A percentile compares a stretch with the other conserved stretches of the same genome.
Evolutionary conservation across 352 stramenopile species (phyloP).

Genomic region (Phytophthora cajani): DNA sequence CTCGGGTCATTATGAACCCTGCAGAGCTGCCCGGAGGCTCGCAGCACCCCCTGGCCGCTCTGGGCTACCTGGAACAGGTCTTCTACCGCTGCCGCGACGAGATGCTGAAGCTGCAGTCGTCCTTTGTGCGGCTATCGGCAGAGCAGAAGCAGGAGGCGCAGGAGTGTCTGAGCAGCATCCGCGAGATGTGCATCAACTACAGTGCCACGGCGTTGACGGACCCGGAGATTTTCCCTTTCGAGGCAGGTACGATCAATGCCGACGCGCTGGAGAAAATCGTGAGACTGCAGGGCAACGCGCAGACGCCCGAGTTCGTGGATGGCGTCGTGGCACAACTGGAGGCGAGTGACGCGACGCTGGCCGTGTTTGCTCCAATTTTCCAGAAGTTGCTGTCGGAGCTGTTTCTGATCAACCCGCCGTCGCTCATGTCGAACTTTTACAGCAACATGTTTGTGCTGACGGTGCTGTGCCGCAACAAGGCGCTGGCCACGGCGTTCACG

Average conservation of each 20-base stretch:
- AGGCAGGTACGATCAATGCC: constrained; percentile 63
- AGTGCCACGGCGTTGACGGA: constrained; percentile 83
- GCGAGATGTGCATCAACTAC: constrained; percentile 88
- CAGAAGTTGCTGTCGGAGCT: constrained; percentile 82
- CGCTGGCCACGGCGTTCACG: constrained; percentile 67
- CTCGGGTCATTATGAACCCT: constrained; percentile 68
- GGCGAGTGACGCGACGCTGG: constrained; percentile 51
- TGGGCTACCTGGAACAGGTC: constrained; percentile 79
- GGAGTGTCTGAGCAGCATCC: constrained; percentile 59
- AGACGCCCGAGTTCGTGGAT: constrained; percentile 70
- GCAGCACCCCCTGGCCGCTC: constrained; percentile 62
- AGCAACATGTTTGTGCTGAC: constrained; percentile 74
- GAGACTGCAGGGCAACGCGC: constrained; percentile 55
- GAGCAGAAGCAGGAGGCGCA: constrained; percentile 62
- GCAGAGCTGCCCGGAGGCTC: constrained; percentile 52
- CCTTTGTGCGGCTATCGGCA: constrained; percentile 54
- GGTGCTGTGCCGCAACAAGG: constrained; percentile 72
- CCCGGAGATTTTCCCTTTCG: constrained; percentile 87
- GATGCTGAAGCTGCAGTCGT: constrained; percentile 69
- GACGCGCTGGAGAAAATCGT: constrained; percentile 80
- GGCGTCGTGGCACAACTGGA: constrained; percentile 58
- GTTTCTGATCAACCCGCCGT: constrained; percentile 82
- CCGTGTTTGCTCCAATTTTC: constrained; percentile 76
- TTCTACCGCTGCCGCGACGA: constrained; percentile 80
- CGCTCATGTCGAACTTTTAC: constrained; percentile 80